These are phyloP conservation scores for Dissophora globulifera DNA, from an alignment of 192 early-diverging fungal species.

Conservation along the genomic window DNA sequence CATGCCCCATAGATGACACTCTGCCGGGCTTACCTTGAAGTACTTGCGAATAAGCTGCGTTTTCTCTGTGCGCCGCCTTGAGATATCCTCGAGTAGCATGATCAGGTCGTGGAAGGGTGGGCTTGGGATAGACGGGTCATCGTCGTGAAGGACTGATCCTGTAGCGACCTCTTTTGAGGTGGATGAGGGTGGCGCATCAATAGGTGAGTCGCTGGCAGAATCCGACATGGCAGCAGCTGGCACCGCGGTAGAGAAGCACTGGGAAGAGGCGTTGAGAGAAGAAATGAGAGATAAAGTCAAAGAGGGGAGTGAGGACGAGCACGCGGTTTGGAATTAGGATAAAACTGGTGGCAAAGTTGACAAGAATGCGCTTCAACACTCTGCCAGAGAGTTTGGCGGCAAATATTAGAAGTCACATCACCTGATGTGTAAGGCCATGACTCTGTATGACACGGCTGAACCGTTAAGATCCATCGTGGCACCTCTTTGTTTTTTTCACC, in stretches of 20 bases:
- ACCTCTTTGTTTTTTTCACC: too few species aligned
- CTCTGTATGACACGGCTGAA: too few species aligned
- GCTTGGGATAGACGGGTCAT: constrained; percentile 32
- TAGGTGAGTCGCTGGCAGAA: neutral
- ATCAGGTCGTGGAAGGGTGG: constrained; percentile 45
- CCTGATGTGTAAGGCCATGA: too few species aligned
- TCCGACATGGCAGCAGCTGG: neutral
- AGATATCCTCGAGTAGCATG: constrained; percentile 45
- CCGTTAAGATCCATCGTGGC: too few species aligned
- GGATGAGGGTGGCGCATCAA: neutral
- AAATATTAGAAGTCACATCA: too few species aligned
- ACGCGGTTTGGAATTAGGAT: too few species aligned
- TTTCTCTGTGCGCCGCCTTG: constrained; percentile 25
- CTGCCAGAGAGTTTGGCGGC: too few species aligned
- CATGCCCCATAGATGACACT: too few species aligned
- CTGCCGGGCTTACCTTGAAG: constrained; percentile 12
- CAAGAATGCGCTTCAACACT: neutral
- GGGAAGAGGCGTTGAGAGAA: too few species aligned
- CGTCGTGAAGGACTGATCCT: constrained; percentile 4
- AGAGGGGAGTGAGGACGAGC: neutral
- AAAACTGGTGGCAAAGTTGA: neutral
- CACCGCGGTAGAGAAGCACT: too few species aligned
- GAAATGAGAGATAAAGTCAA: neutral
- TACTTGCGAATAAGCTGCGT: constrained; percentile 9
- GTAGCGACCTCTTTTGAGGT: neutral